Base-by-base conservation (phyloP, 129 eudicot genomes). In the Lactuca saligna region DNA sequence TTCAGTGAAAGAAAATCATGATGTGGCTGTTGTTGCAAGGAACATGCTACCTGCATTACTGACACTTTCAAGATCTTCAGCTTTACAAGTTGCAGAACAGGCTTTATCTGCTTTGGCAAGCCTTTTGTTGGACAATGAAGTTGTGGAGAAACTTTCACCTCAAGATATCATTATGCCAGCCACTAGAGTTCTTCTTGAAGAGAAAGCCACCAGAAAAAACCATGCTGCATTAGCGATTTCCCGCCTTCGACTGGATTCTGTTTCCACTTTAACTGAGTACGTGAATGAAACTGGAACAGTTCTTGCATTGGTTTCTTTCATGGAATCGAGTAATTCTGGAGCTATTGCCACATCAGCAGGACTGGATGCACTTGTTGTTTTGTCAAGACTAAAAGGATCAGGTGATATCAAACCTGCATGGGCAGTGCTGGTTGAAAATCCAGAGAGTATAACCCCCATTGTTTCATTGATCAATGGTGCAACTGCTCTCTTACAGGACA, bases 181-280 rank as follows among this genome's bases (percentile, higher is more conserved):
- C 38, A 83, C 99, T 49, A 83, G 96, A 83, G 91, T 94, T 65
- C 73, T 94, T 54, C 83, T 62, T 72, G 99, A 94, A 80, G 91
- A 96, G 35, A 79, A 81, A 64, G 68, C 71, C 80, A 66, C 41
- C 61, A 91, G 90, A 65, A 87, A 78, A 75, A 90, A 84, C 70
- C 99, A 81, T 54, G 96, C 96, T 7, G 99, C 99, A 78, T 96
- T 97, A 34, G 97, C 96, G 42, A 82, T 94, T 72, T 84, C 94
- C 55, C 90, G 99, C 54, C 84, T 94, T 67, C 95, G 74, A 62
- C 75, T 82, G 14, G 96, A 89, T 76, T 68, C 85, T 65, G 95
- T 87, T 78, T 68, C 85, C 69, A 72, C 77, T 5, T 35, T 94
- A 41, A 87, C 84, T 16, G 96, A 85, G 8, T 85, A 83, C 50